Percentiles rank a stretch among this genome's conserved stretches.
phyloP scores from a whole-genome alignment of 306 rosid species.

The Cucumis cinereus region DNA sequence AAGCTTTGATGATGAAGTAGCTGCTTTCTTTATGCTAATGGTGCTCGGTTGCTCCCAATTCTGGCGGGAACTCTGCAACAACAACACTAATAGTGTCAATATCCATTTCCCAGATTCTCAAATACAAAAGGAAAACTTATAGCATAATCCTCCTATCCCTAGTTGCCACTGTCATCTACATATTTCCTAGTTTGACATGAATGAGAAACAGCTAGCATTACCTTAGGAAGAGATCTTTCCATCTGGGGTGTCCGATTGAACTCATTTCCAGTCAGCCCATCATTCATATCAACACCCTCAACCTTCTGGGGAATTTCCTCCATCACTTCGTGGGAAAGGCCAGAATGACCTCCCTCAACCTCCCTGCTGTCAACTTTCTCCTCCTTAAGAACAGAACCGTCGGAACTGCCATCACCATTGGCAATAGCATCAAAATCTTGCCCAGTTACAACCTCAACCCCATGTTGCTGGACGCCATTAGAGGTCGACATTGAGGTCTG shows the following conservation, averaged over 20 bases:
- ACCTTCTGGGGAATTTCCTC: slow-evolving; percentile 14
- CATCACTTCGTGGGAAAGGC: slow-evolving; percentile 13
- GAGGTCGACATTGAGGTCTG: slow-evolving; percentile 11
- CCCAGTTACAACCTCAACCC: slow-evolving; percentile 11
- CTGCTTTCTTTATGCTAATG: slow-evolving; percentile 32
- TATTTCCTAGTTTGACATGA: background rate
- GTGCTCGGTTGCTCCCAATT: slow-evolving; percentile 30
- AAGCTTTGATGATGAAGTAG: slow-evolving; percentile 24
- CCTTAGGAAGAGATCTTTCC: slow-evolving; percentile 37
- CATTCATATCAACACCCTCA: slow-evolving; percentile 24
- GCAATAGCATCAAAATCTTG: background rate
- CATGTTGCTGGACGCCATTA: slow-evolving; percentile 16
- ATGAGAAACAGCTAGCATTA: background rate
- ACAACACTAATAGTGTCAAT: slow-evolving; percentile 1
- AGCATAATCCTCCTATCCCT: background rate
- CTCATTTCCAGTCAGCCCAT: slow-evolving; percentile 27
- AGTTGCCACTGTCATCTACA: background rate
- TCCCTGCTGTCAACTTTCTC: slow-evolving; percentile 16
- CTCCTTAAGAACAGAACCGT: slow-evolving; percentile 13
- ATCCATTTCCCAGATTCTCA: background rate
- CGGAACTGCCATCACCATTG: background rate
- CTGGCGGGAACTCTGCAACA: slow-evolving; percentile 17
- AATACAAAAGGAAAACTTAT: background rate
- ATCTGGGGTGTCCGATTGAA: slow-evolving; percentile 23
- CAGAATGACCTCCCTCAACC: slow-evolving; percentile 20